Evolutionary conservation across 2,329 filamentous ascomycete species (phyloP).

Genomic region (Epichloe gansuensis): DNA sequence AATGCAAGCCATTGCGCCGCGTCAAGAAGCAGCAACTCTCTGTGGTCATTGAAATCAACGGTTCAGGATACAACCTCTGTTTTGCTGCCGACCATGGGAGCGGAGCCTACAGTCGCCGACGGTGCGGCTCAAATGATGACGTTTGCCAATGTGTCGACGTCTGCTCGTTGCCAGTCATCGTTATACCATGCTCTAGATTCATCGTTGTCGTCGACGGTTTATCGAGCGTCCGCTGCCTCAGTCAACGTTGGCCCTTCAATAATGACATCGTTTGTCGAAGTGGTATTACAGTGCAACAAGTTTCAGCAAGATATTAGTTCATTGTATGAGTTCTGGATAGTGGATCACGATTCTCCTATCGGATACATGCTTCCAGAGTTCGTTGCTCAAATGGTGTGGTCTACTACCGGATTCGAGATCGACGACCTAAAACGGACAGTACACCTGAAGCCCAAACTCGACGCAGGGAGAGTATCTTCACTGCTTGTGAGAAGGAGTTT

Average conservation of each 20-base stretch:
- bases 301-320: constrained; percentile 7
- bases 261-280: constrained; percentile 9
- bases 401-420: constrained; percentile 10
- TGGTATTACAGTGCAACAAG: constrained; percentile 16
- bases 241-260: too few species aligned
- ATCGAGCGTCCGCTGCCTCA: not conserved
- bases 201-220: not conserved
- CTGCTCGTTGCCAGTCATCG: not conserved
- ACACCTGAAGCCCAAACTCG: constrained; percentile 9
- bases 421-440: constrained; percentile 9
- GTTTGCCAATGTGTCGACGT: not conserved
- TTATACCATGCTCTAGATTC: not conserved
- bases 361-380: constrained; percentile 16
- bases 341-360: constrained; percentile 11
- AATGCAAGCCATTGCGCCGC: not conserved
- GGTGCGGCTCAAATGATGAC: not conserved
- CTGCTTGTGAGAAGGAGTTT: constrained; percentile 7
- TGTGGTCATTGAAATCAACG: not conserved
- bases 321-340: constrained; percentile 14
- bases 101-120: not conserved
- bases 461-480: not conserved
- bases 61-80: not conserved
- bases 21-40: not conserved
- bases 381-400: constrained; percentile 12
- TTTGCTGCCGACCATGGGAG: not conserved